These are phyloP conservation scores for Baorangia bicolor DNA, from an alignment of 768 basidiomycete species.

Conservation along the genomic window DNA sequence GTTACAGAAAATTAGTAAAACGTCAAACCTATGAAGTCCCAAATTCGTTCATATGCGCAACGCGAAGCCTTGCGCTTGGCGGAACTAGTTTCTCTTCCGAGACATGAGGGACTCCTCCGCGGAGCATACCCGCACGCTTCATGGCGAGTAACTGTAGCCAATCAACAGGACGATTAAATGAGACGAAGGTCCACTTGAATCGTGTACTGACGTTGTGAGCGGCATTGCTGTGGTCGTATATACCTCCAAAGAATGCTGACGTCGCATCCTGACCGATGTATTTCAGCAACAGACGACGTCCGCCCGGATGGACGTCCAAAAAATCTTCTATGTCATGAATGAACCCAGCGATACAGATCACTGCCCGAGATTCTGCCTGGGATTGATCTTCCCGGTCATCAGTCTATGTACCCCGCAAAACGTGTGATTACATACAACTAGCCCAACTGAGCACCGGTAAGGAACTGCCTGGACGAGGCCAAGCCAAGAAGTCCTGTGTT, in stretches of 20 bases:
- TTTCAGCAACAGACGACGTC: background rate
- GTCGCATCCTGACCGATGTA: conserved; percentile 3
- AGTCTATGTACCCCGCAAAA: background rate
- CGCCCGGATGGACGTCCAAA: conserved; percentile 1
- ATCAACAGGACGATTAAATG: background rate
- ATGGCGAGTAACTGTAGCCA: background rate
- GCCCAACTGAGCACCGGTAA: background rate
- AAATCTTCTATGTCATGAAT: background rate
- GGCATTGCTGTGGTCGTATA: conserved; percentile 1
- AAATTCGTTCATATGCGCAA: background rate
- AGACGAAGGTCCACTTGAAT: background rate
- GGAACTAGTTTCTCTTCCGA: conserved; percentile 2
- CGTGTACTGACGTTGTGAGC: conserved; percentile 1
- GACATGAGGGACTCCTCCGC: background rate
- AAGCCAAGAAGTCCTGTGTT: background rate
- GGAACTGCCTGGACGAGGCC: background rate
- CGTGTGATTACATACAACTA: background rate
- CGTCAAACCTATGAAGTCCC: background rate
- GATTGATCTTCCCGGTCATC: background rate
- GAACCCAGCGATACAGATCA: background rate
- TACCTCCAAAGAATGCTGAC: conserved; percentile 4
- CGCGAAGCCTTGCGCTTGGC: background rate
- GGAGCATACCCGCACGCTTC: conserved; percentile 5
- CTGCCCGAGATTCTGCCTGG: background rate
- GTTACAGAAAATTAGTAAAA: too few relatives aligned